Base-by-base conservation (phyloP, 2,329 filamentous ascomycete species). In the Aspergillus aculeatinus region DNA sequence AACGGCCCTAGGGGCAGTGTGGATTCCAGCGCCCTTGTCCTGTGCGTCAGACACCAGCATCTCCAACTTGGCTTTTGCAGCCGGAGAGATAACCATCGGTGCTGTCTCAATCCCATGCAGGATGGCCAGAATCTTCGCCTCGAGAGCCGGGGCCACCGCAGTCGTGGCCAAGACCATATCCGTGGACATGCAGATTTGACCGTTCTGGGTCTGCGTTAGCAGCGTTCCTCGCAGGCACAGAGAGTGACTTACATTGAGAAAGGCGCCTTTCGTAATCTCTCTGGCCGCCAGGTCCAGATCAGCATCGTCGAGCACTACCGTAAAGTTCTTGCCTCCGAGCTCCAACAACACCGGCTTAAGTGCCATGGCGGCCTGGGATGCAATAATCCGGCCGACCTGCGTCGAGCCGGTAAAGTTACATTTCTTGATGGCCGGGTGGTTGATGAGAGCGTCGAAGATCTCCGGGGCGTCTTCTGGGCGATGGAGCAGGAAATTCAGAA, bases 151-250 rank as follows among this genome's bases (percentile, higher is more conserved):
- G 5, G 33, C 51, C 6, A 57, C 31, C 5, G 47, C 47, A 2
- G 25, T 50, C 3, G 44, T 51, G 7, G 21, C 55, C 16, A 86
- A 68, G 54, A 92, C 86, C n/a, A 85, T 82, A 75, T 93, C 90
- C 0, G 90, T 92, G 23, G 82, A 81, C 89, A 94, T 92, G 80
- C 91, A 94, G 48, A 92, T 85, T 74, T 95, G 91, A 0, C 90
- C 90, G 1, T 72, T 70, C 67, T 76, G 70, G 5, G 27, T n/a
- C 25, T 5, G 33, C 1, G 33, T 35, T 16, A 35, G 10, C 16
- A 11, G 11, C 14, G 11, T 35, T 12, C 33, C 11, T 16, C 33
- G 33, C 11, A 16, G 12, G 33, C 14, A 35, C 0, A 4, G 10
- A 6, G 33, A 35, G 6, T 7, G 11, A 63, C 68, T 67, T 57